Conservation (phyloP, 192 early-diverging fungal species). For the Piromyces finnis region DNA sequence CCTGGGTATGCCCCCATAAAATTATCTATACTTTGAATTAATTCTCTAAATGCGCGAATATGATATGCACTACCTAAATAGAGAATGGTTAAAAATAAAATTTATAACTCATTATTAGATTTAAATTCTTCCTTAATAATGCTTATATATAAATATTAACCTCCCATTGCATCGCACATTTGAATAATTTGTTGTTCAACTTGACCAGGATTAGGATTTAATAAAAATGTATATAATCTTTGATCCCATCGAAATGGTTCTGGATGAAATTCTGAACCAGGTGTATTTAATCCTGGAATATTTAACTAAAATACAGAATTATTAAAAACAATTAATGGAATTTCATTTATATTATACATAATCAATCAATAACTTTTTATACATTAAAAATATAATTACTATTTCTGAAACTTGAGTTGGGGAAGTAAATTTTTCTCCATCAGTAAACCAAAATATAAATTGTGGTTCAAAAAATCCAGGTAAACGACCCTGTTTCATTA, state of each 20-base stretch:
- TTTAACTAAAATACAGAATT: constrained; percentile 24
- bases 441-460: constrained; percentile 64
- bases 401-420: constrained; percentile 5
- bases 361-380: constrained; percentile 11
- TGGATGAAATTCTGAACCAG: constrained; percentile 42
- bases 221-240: constrained; percentile 40
- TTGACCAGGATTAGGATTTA: constrained; percentile 22
- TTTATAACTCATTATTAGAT: no score
- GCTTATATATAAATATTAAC: constrained; percentile 25
- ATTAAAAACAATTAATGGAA: not conserved
- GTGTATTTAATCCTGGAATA: constrained; percentile 36
- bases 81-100: no score
- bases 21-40: constrained; percentile 48
- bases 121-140: no score
- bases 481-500: constrained; percentile 57
- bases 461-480: constrained; percentile 39
- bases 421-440: constrained; percentile 31
- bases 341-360: not conserved
- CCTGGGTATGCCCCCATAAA: constrained; percentile 9
- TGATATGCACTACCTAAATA: constrained; percentile 14
- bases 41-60: constrained; percentile 20
- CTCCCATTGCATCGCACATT: constrained; percentile 55
- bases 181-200: constrained; percentile 23
- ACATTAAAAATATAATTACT: not conserved
- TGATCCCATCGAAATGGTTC: constrained; percentile 82